Conservation (phyloP, 768 basidiomycete species). For the Pleurotus salmoneostramineus region DNA sequence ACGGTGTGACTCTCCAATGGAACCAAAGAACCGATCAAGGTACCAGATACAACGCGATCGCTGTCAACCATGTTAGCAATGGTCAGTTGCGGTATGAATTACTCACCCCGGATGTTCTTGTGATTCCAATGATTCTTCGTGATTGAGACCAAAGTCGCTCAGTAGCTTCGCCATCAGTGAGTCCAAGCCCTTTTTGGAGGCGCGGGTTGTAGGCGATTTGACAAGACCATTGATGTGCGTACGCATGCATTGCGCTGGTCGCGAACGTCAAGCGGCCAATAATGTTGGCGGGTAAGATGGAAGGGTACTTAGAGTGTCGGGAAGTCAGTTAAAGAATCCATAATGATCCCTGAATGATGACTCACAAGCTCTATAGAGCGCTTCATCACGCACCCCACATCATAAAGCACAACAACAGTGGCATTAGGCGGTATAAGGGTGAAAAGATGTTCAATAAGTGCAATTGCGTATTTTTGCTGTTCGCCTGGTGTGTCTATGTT, state of each 20-base stretch:
- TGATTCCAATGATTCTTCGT: constrained; percentile 28
- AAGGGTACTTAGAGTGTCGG: constrained; percentile 16
- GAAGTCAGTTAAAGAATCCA: too few relatives aligned
- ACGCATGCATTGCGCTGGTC: constrained; percentile 34
- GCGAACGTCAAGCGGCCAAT: constrained; percentile 20
- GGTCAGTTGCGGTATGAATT: not conserved
- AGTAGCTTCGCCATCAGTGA: constrained; percentile 29
- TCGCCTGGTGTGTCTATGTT: constrained; percentile 37
- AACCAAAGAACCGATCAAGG: constrained; percentile 24
- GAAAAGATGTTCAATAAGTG: constrained; percentile 26
- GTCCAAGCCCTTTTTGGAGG: constrained; percentile 19
- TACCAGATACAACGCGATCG: constrained; percentile 25
- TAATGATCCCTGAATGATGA: too few relatives aligned
- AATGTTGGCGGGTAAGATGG: constrained; percentile 18
- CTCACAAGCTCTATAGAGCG: constrained; percentile 23
- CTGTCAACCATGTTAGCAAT: constrained; percentile 11
- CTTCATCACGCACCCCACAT: constrained; percentile 31
- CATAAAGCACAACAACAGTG: constrained; percentile 23
- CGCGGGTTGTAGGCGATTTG: constrained; percentile 29
- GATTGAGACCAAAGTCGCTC: constrained; percentile 30
- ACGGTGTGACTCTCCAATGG: constrained; percentile 19
- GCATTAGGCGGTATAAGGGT: constrained; percentile 21
- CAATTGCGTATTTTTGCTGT: constrained; percentile 32
- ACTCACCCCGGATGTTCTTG: constrained; percentile 27
- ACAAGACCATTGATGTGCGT: constrained; percentile 33